phyloP scores from a whole-genome alignment of 2,329 filamentous ascomycete genomes.

The Colletotrichum tofieldiae region DNA sequence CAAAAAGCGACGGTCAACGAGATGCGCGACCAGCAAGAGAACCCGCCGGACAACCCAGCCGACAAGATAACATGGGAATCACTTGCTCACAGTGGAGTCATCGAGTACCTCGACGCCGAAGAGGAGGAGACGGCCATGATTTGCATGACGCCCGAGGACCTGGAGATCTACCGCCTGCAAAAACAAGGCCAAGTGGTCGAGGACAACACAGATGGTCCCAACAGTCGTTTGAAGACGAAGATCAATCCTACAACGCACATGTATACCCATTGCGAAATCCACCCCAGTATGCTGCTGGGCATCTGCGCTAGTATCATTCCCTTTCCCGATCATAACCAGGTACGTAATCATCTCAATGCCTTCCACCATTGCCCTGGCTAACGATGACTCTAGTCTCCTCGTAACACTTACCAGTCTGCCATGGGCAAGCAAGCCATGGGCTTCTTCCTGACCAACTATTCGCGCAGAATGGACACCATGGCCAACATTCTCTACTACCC shows the following conservation, averaged over 20 bases:
- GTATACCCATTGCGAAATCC: slow-evolving; percentile 99
- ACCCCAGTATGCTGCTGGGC: slow-evolving; percentile 98
- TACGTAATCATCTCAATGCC: slow-evolving; percentile 54
- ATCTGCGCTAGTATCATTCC: slow-evolving; percentile 99
- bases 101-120: slow-evolving; percentile 97
- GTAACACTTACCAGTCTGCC: slow-evolving; percentile 99
- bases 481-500: slow-evolving; percentile 99
- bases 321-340: slow-evolving; percentile 98
- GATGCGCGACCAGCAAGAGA: slow-evolving; percentile 81
- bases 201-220: slow-evolving; percentile 77
- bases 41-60: slow-evolving; percentile 72
- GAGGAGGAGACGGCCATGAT: slow-evolving; percentile 99
- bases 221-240: slow-evolving; percentile 89
- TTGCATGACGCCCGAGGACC: slow-evolving; percentile 96
- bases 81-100: slow-evolving; percentile 85
- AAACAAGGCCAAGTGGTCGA: slow-evolving; percentile 76
- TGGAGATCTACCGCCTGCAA: slow-evolving; percentile 82
- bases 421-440: slow-evolving; percentile 99
- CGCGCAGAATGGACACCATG: slow-evolving; percentile 99
- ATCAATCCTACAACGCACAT: slow-evolving; percentile 90
- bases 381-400: slow-evolving; percentile 78
- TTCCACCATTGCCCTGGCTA: slow-evolving; percentile 47
- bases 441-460: slow-evolving; percentile 97
- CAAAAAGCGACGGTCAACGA: slow-evolving; percentile 86
- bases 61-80: slow-evolving; percentile 90